Conservation (phyloP, 306 rosid genomes). For the Lathyrus aphaca region DNA sequence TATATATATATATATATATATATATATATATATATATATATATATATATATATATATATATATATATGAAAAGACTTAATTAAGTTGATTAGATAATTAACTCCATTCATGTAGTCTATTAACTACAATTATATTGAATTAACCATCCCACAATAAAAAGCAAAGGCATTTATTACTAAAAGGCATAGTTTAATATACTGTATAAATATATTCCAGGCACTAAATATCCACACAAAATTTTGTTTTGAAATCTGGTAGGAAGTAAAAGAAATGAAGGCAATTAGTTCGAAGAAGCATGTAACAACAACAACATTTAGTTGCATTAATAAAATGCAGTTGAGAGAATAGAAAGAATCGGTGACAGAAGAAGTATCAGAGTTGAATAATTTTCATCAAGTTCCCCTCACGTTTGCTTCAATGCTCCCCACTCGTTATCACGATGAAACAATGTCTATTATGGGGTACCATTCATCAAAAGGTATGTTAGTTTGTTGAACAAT, state of each 20-base stretch:
- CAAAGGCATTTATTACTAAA: no score
- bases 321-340: conserved; percentile 44
- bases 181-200: no score
- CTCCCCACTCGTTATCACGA: not conserved
- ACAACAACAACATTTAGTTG: conserved; percentile 3
- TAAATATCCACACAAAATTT: no score
- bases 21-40: no score
- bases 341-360: conserved; percentile 29
- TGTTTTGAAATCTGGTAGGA: not conserved
- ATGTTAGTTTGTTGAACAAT: conserved; percentile 52
- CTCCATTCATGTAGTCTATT: no score
- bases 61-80: no score
- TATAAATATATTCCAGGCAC: no score
- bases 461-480: conserved; percentile 7
- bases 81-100: no score
- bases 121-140: no score
- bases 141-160: no score
- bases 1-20: no score
- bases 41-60: no score
- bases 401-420: not conserved
- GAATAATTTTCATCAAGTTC: conserved; percentile 1
- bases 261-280: not conserved
- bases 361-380: not conserved
- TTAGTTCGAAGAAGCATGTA: not conserved
- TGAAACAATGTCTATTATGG: not conserved